Evolutionary conservation across 768 basidiomycete genomes (phyloP), one percentile per base, ranked within the genome.

Genomic region (Pleurotus citrinopileatus): DNA sequence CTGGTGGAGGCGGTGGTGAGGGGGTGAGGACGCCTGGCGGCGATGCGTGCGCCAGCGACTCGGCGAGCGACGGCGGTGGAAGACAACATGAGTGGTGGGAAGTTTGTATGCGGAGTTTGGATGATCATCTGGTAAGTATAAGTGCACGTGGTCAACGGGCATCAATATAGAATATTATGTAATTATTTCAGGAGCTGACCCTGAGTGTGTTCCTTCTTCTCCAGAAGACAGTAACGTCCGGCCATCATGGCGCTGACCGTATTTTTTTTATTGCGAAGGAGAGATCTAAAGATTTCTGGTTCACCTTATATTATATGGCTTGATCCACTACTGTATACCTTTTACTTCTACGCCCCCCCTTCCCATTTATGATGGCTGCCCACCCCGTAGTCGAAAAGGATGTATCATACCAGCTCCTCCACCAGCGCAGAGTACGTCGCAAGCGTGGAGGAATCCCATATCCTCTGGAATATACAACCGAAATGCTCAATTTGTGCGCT

Each of bases 401-500:
- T 57, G 75, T 81, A 40, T 72, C 81, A 62, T 71, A 71, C 42
- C 62, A 69, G 45, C 70, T 80, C 15, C 63, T 79, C 54, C 68
- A 72, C 46, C 65, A 71, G 54, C 67, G 70, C 22, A 65, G 65
- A 45, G 69, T 69, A 42, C 69, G 75, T 53, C 76, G 83, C n/a
- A 69, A 68, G 25, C 61, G 67, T 10, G 82, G 81, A 32, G 73
- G 75, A 7, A 61, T 80, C n/a, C 75, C 81, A 6, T 85, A 84
- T 45, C 86, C 86, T 1, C 70, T 84, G 51, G 63, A 71, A 6
- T 79, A 79, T 59, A 67, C 75, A 4, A 75, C 68, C 17, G 71
- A 75, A 48, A 71, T 81, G 55, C 72, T 79, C 36, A 71, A 80
- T 59, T 83, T 81, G 86, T 87, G 61, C 63, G 79, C 4, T 55